Evolutionary conservation across 1,284 basidiomycete species (phyloP).

Genomic region (Ustilago shanxiensis): DNA sequence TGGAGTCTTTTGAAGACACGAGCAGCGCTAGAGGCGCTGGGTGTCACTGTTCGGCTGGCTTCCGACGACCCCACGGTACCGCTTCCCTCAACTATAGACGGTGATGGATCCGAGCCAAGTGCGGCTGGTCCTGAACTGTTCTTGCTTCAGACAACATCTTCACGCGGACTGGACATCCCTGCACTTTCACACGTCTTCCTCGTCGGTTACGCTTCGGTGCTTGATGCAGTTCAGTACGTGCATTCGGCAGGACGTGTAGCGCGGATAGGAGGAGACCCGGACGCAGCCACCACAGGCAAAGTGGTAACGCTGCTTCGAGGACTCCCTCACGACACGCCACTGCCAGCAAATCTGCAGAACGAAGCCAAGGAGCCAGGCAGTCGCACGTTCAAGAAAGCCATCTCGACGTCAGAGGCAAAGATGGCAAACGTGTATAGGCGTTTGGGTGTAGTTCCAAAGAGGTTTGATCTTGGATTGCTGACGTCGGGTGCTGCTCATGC

Average conservation of each 20-base stretch:
- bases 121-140: constrained; percentile 41
- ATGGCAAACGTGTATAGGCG: constrained; percentile 60
- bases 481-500: constrained; percentile 1
- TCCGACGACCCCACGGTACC: constrained; percentile 11
- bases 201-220: constrained; percentile 59
- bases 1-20: constrained; percentile 58
- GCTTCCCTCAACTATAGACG: not conserved
- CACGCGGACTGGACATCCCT: constrained; percentile 66
- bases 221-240: constrained; percentile 64
- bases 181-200: constrained; percentile 65
- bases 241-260: constrained; percentile 66
- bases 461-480: constrained; percentile 47
- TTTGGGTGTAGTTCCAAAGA: constrained; percentile 48
- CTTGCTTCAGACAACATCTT: constrained; percentile 58
- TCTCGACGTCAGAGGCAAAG: constrained; percentile 56
- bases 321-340: constrained; percentile 34
- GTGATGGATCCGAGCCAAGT: not conserved
- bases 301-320: constrained; percentile 64
- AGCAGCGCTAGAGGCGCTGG: constrained; percentile 54
- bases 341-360: constrained; percentile 16
- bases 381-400: constrained; percentile 11
- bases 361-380: not conserved
- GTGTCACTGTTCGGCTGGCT: constrained; percentile 55
- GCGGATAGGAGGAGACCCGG: constrained; percentile 49
- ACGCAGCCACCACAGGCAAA: constrained; percentile 37